These are phyloP conservation scores for Pleurotus cornucopiae DNA, from an alignment of 768 basidiomycete species.

Conservation along the genomic window DNA sequence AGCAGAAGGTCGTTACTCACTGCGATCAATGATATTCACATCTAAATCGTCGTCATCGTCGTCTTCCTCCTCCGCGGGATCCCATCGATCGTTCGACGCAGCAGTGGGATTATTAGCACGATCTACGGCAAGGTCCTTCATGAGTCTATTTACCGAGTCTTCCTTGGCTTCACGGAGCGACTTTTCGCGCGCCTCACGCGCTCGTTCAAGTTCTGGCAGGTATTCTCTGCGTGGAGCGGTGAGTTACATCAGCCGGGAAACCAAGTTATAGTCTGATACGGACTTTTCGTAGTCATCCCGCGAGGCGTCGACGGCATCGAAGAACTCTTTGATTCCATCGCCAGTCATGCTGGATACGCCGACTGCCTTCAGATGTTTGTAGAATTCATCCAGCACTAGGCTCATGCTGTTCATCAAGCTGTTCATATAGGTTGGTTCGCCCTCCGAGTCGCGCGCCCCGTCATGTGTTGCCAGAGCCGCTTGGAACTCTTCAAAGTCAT, in stretches of 20 bases:
- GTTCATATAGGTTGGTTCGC: slow-evolving; percentile 96
- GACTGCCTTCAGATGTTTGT: slow-evolving; percentile 94
- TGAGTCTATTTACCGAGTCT: slow-evolving; percentile 72
- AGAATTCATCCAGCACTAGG: slow-evolving; percentile 95
- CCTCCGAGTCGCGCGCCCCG: slow-evolving; percentile 69
- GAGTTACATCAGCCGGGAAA: too few species aligned
- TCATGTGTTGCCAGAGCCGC: slow-evolving; percentile 72
- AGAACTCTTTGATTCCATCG: slow-evolving; percentile 88
- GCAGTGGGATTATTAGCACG: slow-evolving; percentile 57
- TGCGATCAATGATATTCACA: slow-evolving; percentile 65
- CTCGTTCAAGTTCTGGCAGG: slow-evolving; percentile 80
- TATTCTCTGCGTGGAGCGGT: slow-evolving; percentile 61
- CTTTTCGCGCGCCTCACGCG: slow-evolving; percentile 60
- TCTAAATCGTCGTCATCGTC: slow-evolving; percentile 40
- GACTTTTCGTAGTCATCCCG: slow-evolving; percentile 87
- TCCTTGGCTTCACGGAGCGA: slow-evolving; percentile 62
- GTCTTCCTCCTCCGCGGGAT: slow-evolving; percentile 52
- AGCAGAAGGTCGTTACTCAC: slow-evolving; percentile 38
- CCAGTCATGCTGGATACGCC: slow-evolving; percentile 96
- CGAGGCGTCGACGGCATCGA: slow-evolving; percentile 86
- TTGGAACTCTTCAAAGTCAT: slow-evolving; percentile 95
- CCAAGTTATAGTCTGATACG: slow-evolving; percentile 17
- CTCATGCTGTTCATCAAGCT: slow-evolving; percentile 99
- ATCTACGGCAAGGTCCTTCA: slow-evolving; percentile 79
- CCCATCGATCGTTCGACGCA: slow-evolving; percentile 58